Evolutionary conservation across 805 yeast species (phyloP), one percentile per base, ranked within the genome.

Genomic region (Yamadazyma olivae): DNA sequence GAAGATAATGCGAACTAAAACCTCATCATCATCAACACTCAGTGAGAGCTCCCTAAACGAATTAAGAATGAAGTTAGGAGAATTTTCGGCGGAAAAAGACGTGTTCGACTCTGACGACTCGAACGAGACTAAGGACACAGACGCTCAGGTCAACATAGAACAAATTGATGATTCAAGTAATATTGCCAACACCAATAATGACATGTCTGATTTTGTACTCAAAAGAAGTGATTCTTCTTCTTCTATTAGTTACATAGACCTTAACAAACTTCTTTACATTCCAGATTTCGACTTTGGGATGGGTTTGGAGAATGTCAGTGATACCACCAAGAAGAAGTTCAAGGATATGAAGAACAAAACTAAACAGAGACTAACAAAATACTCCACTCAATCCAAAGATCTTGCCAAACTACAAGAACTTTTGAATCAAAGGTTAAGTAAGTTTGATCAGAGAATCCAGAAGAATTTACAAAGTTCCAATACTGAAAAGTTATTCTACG

Each of bases 401-500:
- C 45, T 61, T 15, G 38, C 49, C 22, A 51, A 49, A 35, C 43
- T 64, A 27, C 70, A 61, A 40, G 67, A 63, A 4, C 42, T 46
- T 20, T 41, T 67, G 34, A 56, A 61, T 40, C 40, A 42, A 10
- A 46, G 65, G 19, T 49, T 67, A 32, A 51, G 51, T 17, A 53
- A 55, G 23, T 65, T 68, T 31, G 74, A 68, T 34, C 41, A 48
- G n/a, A 51, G 63, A 33, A 51, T 68, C 17, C 67, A 63, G 29
- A 42, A 46, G 14, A 60, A 57, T 33, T 48, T 68, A 22, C 54
- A 57, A 32, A 55, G 64, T 32, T 57, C 68, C 17, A 43, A 57
- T 6, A 64, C 68, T 1, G 96, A 91, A 53, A 91, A 91, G 56
- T 47, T 80, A 17, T 88, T 88, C 54, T 93, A 88, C 55, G 80